Base-by-base conservation (phyloP, 192 early-diverging fungal species). In the Geranomyces variabilis region DNA sequence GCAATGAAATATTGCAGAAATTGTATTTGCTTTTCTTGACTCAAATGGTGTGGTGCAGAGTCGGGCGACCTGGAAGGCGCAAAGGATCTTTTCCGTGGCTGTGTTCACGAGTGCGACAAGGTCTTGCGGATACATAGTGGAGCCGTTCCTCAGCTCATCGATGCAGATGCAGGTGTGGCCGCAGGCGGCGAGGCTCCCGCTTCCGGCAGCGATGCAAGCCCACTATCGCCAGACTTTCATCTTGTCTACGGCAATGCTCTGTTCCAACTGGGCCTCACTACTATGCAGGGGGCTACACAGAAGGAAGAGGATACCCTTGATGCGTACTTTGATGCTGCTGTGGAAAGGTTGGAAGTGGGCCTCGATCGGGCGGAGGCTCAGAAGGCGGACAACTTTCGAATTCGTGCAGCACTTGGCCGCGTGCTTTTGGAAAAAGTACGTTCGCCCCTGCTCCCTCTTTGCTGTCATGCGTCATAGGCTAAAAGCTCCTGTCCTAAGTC, bases 81-180 rank as follows among this genome's bases (percentile, higher is more conserved):
- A 0, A 1, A 76, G 0, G 75, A 76, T 3, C 72, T 86, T 28
- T 77, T 86, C 45, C 82, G 87, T 24, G 87, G 87, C 24, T 78
- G 81, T 26, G 75, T 88, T 31, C 87, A 88, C 60, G 87, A 88
- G 62, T 82, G 87, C 70, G 87, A 88, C 68, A 77, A 83, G 31
- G 63, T 86, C 13, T 75, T 88, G n/a, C 81, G 83, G 1, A 62
- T 65, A 17, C 45, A 47, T 7, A 30, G 44, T 51, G 75, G 75
- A 19, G 74, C 22, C 0, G 13, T 67, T 31, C 63, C 55, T 17
- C 4, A 41, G 30, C 13, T 43, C 29, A 26, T 24, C 7, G 61
- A 72, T 21, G 36, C 36, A 10, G 36, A 41, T 10, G 36, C 14
- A 19, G 21, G 29, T 3, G 22, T 6, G 14, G 19, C 17, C 15